Conservation (phyloP, 495 filamentous ascomycete species). For the Xylaria bambusicola region DNA sequence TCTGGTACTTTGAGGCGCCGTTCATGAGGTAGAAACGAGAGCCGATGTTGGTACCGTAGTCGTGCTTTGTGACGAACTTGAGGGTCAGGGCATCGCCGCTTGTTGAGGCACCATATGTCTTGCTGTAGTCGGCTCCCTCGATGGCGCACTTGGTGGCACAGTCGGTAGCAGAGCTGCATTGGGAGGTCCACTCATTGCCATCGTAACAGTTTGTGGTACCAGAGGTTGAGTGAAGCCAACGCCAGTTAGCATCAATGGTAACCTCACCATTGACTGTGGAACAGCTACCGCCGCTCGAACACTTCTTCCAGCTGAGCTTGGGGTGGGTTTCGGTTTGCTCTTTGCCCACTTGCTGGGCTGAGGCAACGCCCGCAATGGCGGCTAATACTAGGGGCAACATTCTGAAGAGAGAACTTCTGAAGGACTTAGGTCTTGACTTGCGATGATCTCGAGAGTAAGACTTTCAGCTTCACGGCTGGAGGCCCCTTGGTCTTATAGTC, state of each 20-base stretch:
- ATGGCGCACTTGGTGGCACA: slow-evolving; percentile 51
- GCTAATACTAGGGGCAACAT: slow-evolving; percentile 39
- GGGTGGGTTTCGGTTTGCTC: slow-evolving; percentile 59
- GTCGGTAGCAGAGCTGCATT: slow-evolving; percentile 39
- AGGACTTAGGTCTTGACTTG: slow-evolving; percentile 1
- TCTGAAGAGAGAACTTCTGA: slow-evolving; percentile 25
- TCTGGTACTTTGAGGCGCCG: slow-evolving; percentile 53
- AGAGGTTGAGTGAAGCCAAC: slow-evolving; percentile 46
- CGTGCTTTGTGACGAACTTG: slow-evolving; percentile 58
- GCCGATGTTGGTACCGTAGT: slow-evolving; percentile 51
- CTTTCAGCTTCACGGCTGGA: slow-evolving; percentile 1
- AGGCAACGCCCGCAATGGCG: slow-evolving; percentile 46
- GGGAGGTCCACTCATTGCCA: slow-evolving; percentile 49
- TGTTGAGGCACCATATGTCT: slow-evolving; percentile 52
- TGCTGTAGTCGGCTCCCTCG: slow-evolving; percentile 50
- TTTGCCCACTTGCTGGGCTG: slow-evolving; percentile 60
- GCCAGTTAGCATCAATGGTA: slow-evolving; percentile 55
- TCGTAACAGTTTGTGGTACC: slow-evolving; percentile 52
- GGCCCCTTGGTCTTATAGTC: slow-evolving; percentile 18
- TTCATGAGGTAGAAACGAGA: slow-evolving; percentile 61
- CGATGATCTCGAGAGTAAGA: not conserved
- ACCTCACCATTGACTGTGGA: slow-evolving; percentile 39
- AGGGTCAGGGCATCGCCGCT: slow-evolving; percentile 51
- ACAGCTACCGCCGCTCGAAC: slow-evolving; percentile 55
- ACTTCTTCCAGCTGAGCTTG: slow-evolving; percentile 58